Percentiles rank a stretch among this genome's conserved stretches.
phyloP scores from a whole-genome alignment of 2,329 filamentous ascomycete species.

The Nemania diffusa region DNA sequence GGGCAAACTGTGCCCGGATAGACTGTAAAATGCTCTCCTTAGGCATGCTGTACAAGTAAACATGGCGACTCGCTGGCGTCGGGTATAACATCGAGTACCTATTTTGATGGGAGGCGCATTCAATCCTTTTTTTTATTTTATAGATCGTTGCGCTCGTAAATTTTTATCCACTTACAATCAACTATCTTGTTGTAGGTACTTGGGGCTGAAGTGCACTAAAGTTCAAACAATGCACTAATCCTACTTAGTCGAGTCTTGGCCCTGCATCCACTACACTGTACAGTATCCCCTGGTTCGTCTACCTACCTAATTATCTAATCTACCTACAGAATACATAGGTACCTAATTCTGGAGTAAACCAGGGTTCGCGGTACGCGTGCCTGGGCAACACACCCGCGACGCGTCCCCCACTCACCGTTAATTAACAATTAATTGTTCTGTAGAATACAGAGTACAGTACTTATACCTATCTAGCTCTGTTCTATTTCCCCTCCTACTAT shows the following conservation, averaged over 20 bases:
- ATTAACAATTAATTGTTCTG: slow-evolving; percentile 16
- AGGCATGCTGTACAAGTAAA: slow-evolving; percentile 54
- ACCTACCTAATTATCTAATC: neutral
- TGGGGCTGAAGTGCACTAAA: neutral
- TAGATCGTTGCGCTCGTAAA: slow-evolving; percentile 15
- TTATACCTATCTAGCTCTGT: neutral
- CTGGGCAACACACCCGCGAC: slow-evolving; percentile 40
- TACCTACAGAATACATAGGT: neutral
- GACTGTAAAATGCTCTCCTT: slow-evolving; percentile 41
- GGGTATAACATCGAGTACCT: slow-evolving; percentile 16
- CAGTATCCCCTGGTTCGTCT: neutral
- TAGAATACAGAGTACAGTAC: neutral
- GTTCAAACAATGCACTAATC: neutral
- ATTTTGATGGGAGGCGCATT: slow-evolving; percentile 23
- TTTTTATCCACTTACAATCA: neutral
- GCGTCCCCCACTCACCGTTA: slow-evolving; percentile 39
- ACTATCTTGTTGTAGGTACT: neutral
- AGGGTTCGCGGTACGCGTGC: slow-evolving; percentile 44
- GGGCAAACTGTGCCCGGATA: slow-evolving; percentile 37
- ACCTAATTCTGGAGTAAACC: slow-evolving; percentile 16
- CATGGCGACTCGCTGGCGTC: slow-evolving; percentile 46
- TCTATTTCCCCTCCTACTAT: neutral
- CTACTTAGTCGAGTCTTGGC: neutral
- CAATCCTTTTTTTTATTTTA: neutral
- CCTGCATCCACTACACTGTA: neutral